phyloP scores from a whole-genome alignment of 176 grass and related monocot species.

The sorghum (Sorghum bicolor) region Sorghum_bicolor_NCBIv3 NC_012876.2:218001-218500 shows the following conservation, averaged over 20 bases:
- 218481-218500: not conserved
- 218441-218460: not conserved
- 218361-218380: not conserved
- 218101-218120: not conserved
- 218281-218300: not conserved
- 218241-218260: not conserved
- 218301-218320: not conserved
- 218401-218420: not conserved
- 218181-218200: not conserved
- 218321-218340: not conserved
- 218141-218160: not conserved
- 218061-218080: not conserved
- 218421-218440: not conserved
- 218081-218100: not conserved
- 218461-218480: too few species aligned
- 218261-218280: not conserved
- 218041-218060: not conserved
- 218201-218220: not conserved
- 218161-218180: too few species aligned
- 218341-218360: not conserved
- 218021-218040: not conserved
- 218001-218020: not conserved
- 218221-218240: not conserved
- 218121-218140: not conserved
- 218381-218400: not conserved